phyloP scores from a whole-genome alignment of 2,329 filamentous ascomycete genomes.

The Fusarium sororula region DNA sequence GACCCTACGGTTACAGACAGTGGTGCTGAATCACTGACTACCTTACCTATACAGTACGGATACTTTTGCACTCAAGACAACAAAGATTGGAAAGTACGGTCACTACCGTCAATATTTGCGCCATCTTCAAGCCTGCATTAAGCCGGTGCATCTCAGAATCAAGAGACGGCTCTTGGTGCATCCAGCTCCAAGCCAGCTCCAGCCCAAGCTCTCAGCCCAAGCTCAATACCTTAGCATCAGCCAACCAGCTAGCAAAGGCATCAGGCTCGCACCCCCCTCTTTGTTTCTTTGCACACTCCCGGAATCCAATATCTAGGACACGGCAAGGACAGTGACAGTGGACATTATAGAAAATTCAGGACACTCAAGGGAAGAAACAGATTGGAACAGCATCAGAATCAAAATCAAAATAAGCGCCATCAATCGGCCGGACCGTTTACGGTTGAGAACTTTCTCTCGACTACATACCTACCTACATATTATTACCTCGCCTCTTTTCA shows the following conservation, averaged over 20 bases:
- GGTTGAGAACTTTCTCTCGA: background rate
- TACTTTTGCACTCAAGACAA: background rate
- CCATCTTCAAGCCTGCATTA: slow-evolving; percentile 11
- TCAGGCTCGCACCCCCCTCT: slow-evolving; percentile 26
- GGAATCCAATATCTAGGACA: background rate
- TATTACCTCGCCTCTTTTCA: background rate
- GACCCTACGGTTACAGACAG: background rate
- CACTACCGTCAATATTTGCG: background rate
- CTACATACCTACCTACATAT: background rate
- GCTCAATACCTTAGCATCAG: slow-evolving; percentile 5
- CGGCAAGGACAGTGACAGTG: background rate
- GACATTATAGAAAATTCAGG: background rate
- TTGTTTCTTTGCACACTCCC: slow-evolving; percentile 6
- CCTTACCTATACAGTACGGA: background rate
- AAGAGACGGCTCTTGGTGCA: slow-evolving; percentile 4
- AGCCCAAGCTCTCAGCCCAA: slow-evolving; percentile 30
- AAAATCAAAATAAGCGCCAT: background rate
- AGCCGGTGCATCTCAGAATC: slow-evolving; percentile 6
- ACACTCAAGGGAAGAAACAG: background rate
- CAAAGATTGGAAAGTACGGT: background rate
- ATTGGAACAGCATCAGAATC: background rate
- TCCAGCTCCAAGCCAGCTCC: slow-evolving; percentile 22
- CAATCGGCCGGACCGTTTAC: background rate
- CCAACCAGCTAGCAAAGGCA: slow-evolving; percentile 14
- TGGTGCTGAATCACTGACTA: background rate